Evolutionary conservation across 805 yeast species (phyloP).

Genomic region (Scheffersomyces stipitis): DNA sequence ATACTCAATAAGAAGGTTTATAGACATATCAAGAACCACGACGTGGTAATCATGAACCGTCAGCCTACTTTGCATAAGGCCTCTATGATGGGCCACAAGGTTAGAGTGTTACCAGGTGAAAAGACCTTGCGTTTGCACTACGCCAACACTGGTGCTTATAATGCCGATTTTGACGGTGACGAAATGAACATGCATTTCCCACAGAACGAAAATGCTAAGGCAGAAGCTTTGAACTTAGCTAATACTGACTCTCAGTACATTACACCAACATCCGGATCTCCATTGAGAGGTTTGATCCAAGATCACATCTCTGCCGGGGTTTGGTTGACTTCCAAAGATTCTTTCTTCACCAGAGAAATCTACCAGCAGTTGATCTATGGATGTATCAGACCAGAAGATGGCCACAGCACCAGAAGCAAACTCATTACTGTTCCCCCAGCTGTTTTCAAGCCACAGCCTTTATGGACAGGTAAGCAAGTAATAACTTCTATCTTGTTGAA

Average conservation of each 20-base stretch:
- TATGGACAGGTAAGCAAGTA: slow-evolving; percentile 98
- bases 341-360: slow-evolving; percentile 84
- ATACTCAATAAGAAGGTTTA: slow-evolving; percentile 87
- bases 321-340: slow-evolving; percentile 92
- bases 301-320: slow-evolving; percentile 99
- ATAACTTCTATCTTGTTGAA: slow-evolving; percentile 89
- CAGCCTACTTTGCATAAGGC: slow-evolving; percentile 99
- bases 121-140: slow-evolving; percentile 95
- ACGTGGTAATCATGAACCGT: slow-evolving; percentile 96
- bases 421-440: slow-evolving; percentile 88
- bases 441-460: slow-evolving; percentile 75
- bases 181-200: slow-evolving; percentile 99
- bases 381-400: slow-evolving; percentile 95
- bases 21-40: slow-evolving; percentile 92
- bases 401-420: slow-evolving; percentile 74
- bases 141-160: slow-evolving; percentile 98
- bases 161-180: slow-evolving; percentile 99
- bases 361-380: slow-evolving; percentile 94
- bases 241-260: slow-evolving; percentile 96
- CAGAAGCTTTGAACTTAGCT: slow-evolving; percentile 93
- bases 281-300: slow-evolving; percentile 97
- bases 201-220: slow-evolving; percentile 94
- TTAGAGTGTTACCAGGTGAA: slow-evolving; percentile 94
- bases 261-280: slow-evolving; percentile 98
- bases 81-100: slow-evolving; percentile 99